phyloP scores from a whole-genome alignment of 805 yeast genomes.

The Nakazawaea sp. region DNA sequence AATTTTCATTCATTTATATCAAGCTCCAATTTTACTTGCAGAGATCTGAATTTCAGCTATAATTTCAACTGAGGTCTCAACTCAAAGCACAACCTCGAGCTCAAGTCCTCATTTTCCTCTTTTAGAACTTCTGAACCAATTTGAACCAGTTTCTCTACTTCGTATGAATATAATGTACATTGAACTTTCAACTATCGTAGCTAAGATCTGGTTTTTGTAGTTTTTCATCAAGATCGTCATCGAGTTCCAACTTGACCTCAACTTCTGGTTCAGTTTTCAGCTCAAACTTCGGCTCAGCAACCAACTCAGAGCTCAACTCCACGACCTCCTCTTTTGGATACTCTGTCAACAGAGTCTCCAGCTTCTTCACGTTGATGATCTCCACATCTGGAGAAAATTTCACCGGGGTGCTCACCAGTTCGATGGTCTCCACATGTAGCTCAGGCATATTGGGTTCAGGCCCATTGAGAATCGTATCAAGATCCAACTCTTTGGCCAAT shows the following conservation, averaged over 20 bases:
- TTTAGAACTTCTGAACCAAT: no score
- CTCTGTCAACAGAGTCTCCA: constrained; percentile 14
- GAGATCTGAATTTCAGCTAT: no score
- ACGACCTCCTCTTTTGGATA: constrained; percentile 18
- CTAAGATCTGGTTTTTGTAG: no score
- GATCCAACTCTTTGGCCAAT: constrained; percentile 44
- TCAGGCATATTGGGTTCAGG: constrained; percentile 75
- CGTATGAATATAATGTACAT: no score
- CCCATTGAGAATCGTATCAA: constrained; percentile 51
- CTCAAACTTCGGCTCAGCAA: not conserved
- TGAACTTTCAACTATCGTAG: no score
- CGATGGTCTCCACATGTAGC: constrained; percentile 61
- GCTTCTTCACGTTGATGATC: constrained; percentile 34
- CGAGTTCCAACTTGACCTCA: not conserved
- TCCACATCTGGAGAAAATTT: constrained; percentile 58
- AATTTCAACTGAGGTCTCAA: no score
- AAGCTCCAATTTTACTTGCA: no score
- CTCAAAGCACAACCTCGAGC: no score
- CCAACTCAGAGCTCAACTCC: no score
- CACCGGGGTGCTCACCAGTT: constrained; percentile 46
- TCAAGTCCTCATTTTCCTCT: constrained; percentile 5
- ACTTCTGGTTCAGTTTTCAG: not conserved
- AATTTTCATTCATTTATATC: no score
- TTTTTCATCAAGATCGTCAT: not conserved
- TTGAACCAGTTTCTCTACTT: no score